A percentile compares a stretch with the other conserved stretches of the same genome.
Conservation (phyloP, 805 yeast species). For the Sugiyamaella smithiae region DNA sequence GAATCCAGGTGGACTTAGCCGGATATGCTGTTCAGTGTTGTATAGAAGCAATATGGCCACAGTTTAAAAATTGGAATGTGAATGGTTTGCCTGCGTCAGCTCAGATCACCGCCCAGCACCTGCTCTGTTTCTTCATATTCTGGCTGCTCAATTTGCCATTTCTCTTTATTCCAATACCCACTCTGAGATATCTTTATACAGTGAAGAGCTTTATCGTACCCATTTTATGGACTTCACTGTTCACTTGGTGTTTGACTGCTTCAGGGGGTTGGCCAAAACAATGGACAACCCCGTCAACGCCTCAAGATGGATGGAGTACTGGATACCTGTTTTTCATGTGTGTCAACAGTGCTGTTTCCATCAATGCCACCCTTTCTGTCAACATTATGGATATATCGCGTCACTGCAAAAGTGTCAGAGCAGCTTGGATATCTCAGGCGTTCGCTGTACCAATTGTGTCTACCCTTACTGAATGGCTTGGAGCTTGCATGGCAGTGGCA, state of each 20-base stretch:
- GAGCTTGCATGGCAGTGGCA: conserved; percentile 46
- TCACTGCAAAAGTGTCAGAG: conserved; percentile 38
- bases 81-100: conserved; percentile 48
- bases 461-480: conserved; percentile 45
- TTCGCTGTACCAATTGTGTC: conserved; percentile 43
- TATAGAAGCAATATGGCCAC: conserved; percentile 70
- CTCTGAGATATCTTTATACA: conserved; percentile 45
- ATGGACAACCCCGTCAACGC: conserved; percentile 34
- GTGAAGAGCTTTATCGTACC: conserved; percentile 45
- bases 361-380: conserved; percentile 46
- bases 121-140: conserved; percentile 43
- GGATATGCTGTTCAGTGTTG: conserved; percentile 77
- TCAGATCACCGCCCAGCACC: conserved; percentile 40
- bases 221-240: conserved; percentile 43
- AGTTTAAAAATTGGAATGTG: conserved; percentile 28
- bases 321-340: conserved; percentile 46
- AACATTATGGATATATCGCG: conserved; percentile 51
- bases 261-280: conserved; percentile 45
- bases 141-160: conserved; percentile 46
- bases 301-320: conserved; percentile 38
- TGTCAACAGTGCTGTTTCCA: conserved; percentile 46
- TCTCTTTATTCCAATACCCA: conserved; percentile 46
- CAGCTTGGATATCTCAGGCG: conserved; percentile 16
- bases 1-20: conserved; percentile 82
- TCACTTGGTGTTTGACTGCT: conserved; percentile 46